Evolutionary conservation across 257 asterid genomes (phyloP).

Genomic region (Gentiana straminea): DNA sequence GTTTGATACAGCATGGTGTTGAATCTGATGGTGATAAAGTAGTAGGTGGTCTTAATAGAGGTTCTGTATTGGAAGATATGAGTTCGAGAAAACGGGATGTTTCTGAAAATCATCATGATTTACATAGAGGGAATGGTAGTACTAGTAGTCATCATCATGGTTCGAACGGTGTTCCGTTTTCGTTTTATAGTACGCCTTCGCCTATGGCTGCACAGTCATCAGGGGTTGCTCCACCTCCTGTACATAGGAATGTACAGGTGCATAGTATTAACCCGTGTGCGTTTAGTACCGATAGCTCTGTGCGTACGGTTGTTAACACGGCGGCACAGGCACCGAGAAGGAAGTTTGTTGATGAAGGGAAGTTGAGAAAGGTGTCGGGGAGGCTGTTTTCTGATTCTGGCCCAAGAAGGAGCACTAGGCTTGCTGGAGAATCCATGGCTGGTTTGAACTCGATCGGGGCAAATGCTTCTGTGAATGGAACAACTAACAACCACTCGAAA

Average conservation of each 20-base stretch:
- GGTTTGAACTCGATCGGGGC: constrained; percentile 39
- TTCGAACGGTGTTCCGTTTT: constrained; percentile 42
- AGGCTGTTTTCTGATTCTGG: constrained; percentile 91
- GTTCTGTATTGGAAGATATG: constrained; percentile 43
- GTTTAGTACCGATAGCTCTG: constrained; percentile 59
- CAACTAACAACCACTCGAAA: constrained; percentile 47
- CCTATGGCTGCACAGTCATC: constrained; percentile 81
- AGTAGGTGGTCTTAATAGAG: constrained; percentile 23
- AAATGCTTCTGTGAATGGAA: constrained; percentile 53
- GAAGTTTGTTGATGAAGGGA: constrained; percentile 94
- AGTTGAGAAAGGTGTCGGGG: constrained; percentile 94
- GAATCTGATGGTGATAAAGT: constrained; percentile 39
- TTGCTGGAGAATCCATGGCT: constrained; percentile 65
- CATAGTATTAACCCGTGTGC: constrained; percentile 54
- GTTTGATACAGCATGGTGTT: constrained; percentile 24
- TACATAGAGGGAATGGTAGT: constrained; percentile 25
- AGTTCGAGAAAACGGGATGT: constrained; percentile 76
- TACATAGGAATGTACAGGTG: constrained; percentile 62
- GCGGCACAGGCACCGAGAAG: constrained; percentile 76
- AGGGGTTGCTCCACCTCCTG: constrained; percentile 85
- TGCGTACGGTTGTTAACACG: constrained; percentile 51
- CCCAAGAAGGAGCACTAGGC: constrained; percentile 86
- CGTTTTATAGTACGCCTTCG: constrained; percentile 84
- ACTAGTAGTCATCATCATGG: constrained; percentile 37
- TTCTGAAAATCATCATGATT: constrained; percentile 53